phyloP scores from a whole-genome alignment of 805 yeast genomes.

The Ogataea trehalophila region DNA sequence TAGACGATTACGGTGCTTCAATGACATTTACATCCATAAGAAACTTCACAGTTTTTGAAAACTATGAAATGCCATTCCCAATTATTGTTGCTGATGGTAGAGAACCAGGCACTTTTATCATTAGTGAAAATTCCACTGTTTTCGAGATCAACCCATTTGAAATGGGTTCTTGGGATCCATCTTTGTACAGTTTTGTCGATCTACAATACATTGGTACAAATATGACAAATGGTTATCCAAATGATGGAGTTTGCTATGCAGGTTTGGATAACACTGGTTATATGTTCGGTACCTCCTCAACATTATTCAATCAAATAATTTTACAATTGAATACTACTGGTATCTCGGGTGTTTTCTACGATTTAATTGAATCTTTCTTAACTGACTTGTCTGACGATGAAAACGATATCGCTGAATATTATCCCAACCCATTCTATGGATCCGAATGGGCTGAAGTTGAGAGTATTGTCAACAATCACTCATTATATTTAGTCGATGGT shows the following conservation, averaged over 20 bases:
- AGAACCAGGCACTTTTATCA: slow-evolving; percentile 52
- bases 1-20: slow-evolving; percentile 59
- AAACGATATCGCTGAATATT: slow-evolving; percentile 64
- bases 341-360: slow-evolving; percentile 40
- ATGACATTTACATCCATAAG: slow-evolving; percentile 54
- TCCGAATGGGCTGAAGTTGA: slow-evolving; percentile 34
- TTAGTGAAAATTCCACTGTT: slow-evolving; percentile 63
- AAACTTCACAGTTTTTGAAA: slow-evolving; percentile 53
- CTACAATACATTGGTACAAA: slow-evolving; percentile 66
- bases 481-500: slow-evolving; percentile 65
- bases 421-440: slow-evolving; percentile 66
- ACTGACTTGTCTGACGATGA: slow-evolving; percentile 38
- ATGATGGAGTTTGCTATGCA: slow-evolving; percentile 44
- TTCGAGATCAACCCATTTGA: slow-evolving; percentile 63
- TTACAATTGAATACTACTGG: slow-evolving; percentile 53
- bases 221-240: slow-evolving; percentile 55
- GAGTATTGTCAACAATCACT: slow-evolving; percentile 35
- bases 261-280: slow-evolving; percentile 83
- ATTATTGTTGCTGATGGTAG: slow-evolving; percentile 62
- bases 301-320: slow-evolving; percentile 67
- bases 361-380: slow-evolving; percentile 43
- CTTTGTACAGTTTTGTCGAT: slow-evolving; percentile 59
- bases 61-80: slow-evolving; percentile 69
- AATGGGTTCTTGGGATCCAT: slow-evolving; percentile 86
- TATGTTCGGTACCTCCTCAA: slow-evolving; percentile 76